Conservation (phyloP, 352 stramenopile genomes). For the Phytophthora ramorum region DNA sequence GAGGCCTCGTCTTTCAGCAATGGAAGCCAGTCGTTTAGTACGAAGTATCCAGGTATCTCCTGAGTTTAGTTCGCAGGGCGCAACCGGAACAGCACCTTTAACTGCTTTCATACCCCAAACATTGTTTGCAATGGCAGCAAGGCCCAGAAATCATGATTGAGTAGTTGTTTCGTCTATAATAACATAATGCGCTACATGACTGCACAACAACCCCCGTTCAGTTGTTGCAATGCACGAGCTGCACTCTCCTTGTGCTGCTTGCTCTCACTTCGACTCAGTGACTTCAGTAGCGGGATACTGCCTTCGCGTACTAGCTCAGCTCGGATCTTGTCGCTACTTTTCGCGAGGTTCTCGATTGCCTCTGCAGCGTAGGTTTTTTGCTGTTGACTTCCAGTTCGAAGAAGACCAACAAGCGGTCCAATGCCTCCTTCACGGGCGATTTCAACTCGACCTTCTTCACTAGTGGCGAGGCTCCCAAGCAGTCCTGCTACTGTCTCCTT, state of each 20-base stretch:
- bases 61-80: background rate
- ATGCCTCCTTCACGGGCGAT: conserved; percentile 3
- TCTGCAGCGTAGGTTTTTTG: conserved; percentile 2
- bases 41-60: background rate
- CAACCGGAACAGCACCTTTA: no score
- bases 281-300: conserved; percentile 3
- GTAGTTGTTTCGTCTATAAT: background rate
- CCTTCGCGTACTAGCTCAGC: conserved; percentile 3
- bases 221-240: conserved; percentile 1
- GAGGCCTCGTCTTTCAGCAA: conserved; percentile 56
- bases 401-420: background rate
- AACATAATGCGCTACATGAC: background rate
- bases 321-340: conserved; percentile 13
- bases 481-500: background rate
- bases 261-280: background rate
- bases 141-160: no score
- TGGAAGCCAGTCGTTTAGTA: conserved; percentile 56
- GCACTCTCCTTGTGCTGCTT: conserved; percentile 1
- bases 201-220: conserved; percentile 7
- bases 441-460: background rate
- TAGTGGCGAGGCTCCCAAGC: background rate
- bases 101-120: no score
- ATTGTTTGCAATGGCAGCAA: no score
- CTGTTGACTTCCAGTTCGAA: conserved; percentile 6
- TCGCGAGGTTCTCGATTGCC: conserved; percentile 3